A percentile compares a stretch with the other conserved stretches of the same genome.
Conservation (phyloP, 305 asterid genomes). For the Rubia balearica region DNA sequence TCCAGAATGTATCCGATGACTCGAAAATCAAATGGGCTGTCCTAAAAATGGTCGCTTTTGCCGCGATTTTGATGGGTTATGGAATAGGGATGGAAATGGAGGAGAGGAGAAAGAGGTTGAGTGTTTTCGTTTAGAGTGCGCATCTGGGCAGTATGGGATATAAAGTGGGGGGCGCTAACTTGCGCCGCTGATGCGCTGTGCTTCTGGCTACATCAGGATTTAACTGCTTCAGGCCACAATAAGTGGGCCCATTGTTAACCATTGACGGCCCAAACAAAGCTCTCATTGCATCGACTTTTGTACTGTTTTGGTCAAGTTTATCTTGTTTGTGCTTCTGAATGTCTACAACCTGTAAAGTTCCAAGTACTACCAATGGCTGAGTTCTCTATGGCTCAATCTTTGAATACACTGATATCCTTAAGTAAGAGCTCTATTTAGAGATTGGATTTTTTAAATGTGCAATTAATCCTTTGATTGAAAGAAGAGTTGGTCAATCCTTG, state of each 20-base stretch:
- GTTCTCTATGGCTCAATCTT: too few species aligned
- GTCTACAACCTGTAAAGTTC: too few species aligned
- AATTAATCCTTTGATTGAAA: too few species aligned
- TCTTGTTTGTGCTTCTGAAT: too few species aligned
- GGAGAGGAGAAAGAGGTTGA: constrained; percentile 13
- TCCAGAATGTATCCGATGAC: neutral
- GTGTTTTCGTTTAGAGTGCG: constrained; percentile 5
- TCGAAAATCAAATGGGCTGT: constrained; percentile 12
- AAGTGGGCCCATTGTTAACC: neutral
- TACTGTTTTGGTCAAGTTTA: neutral
- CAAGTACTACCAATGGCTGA: too few species aligned
- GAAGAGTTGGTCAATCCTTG: too few species aligned
- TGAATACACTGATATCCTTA: too few species aligned
- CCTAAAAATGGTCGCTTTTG: constrained; percentile 2
- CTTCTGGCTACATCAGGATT: constrained; percentile 8
- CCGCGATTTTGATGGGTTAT: constrained; percentile 13
- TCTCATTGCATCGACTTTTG: neutral
- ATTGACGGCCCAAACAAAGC: constrained; percentile 5
- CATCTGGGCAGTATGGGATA: constrained; percentile 21
- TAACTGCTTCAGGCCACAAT: constrained; percentile 17
- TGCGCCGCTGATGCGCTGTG: constrained; percentile 23
- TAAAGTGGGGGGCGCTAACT: constrained; percentile 18
- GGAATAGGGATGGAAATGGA: constrained; percentile 12
- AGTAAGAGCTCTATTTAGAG: too few species aligned
- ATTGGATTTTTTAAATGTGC: too few species aligned